Evolutionary conservation across 2,329 filamentous ascomycete genomes (phyloP), one percentile per base, ranked within the genome.

Genomic region (Akanthomyces lecanii): DNA sequence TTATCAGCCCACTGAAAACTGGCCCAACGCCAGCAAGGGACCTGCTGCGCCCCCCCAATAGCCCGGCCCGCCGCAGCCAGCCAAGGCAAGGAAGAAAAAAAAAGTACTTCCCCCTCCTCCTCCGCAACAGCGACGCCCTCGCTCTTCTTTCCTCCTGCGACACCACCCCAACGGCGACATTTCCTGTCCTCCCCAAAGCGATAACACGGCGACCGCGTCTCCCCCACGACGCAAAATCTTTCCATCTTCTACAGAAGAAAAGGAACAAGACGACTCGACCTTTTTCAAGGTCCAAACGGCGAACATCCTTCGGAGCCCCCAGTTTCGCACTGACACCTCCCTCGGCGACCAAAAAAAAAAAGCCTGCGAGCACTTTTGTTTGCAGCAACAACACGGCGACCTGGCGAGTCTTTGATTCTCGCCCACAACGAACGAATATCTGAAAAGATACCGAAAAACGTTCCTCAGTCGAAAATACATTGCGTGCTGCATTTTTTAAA

Each of bases 171-270:
- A 59, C 55, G 55, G 55, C 55, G 55, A 59, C 55, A 57, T 36
- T 57, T n/a, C 47, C 30, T 50, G 44, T 50, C 55, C 44, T 59
- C 55, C 33, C 44, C 12, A 48, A 38, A 30, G 47, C 55, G 36
- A 60, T 21, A 51, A 60, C 33, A 60, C 56, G 56, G 56, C 56
- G 56, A 60, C 45, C 56, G 56, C 56, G 56, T 60, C 23, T 36
- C 16, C n/a, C 10, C 28, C 10, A 51, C 56, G 47, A 52, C 56
- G 56, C 56, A 51, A 36, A 18, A 45, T 48, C 30, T 50, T 48
- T n/a, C 33, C 21, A 16, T 28, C 36, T 55, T 55, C 7, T 16
- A n/a, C 53, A 14, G 25, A 28, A 23, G 21, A 57, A 0, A 12
- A 14, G 16, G 18, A 44, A 33, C 21, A 42, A 21, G 52, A 56